phyloP scores from a whole-genome alignment of 2,329 filamentous ascomycete species.

The Sclerotinia subarctica region DNA sequence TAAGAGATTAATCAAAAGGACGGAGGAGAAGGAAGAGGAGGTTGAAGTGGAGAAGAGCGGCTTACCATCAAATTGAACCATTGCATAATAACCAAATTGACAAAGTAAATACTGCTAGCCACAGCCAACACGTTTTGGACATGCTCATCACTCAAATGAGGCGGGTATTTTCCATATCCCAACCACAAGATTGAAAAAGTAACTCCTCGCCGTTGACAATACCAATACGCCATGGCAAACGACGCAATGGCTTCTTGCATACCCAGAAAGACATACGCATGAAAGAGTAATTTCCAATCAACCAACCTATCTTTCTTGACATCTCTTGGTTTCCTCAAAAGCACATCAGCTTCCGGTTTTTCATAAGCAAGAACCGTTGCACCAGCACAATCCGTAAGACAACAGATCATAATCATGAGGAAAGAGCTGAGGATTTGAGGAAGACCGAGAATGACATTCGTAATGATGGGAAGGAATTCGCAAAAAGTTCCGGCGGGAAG shows the following conservation, averaged over 20 bases:
- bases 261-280: conserved; percentile 69
- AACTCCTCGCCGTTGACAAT: conserved; percentile 58
- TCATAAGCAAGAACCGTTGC: conserved; percentile 73
- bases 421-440: conserved; percentile 58
- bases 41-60: neutral
- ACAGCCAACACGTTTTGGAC: conserved; percentile 44
- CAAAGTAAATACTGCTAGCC: conserved; percentile 62
- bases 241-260: conserved; percentile 57
- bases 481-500: conserved; percentile 58
- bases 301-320: conserved; percentile 68
- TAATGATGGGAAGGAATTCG: conserved; percentile 58
- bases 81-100: conserved; percentile 77
- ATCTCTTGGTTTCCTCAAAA: conserved; percentile 64
- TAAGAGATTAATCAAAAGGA: too few species aligned
- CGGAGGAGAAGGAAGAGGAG: too few species aligned
- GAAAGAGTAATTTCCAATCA: conserved; percentile 66
- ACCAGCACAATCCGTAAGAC: conserved; percentile 71
- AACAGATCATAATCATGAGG: conserved; percentile 49
- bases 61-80: conserved; percentile 65
- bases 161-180: conserved; percentile 54
- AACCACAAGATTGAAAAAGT: conserved; percentile 65
- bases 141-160: conserved; percentile 47
- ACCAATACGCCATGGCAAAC: conserved; percentile 65
- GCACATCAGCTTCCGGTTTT: conserved; percentile 69
- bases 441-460: conserved; percentile 56